Evolutionary conservation across 2,329 filamentous ascomycete genomes (phyloP).

Genomic region (Ascochyta viciae-villosae): DNA sequence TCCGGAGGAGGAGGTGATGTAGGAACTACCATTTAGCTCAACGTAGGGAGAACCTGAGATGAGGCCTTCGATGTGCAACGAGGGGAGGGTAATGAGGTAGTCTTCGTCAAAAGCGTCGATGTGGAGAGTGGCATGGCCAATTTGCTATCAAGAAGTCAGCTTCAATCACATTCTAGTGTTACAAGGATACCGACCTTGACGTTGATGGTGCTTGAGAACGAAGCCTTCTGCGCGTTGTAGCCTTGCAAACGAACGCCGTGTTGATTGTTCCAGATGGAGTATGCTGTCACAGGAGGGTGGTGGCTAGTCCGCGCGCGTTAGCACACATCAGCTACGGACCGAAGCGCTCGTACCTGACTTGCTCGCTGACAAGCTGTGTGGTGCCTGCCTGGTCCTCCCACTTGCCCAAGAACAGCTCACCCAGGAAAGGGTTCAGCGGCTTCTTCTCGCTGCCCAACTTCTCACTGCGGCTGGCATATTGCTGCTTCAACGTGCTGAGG

Average conservation of each 20-base stretch:
- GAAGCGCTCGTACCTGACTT: conserved; percentile 70
- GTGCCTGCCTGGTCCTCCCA: conserved; percentile 85
- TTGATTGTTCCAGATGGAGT: conserved; percentile 86
- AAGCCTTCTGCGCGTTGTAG: conserved; percentile 96
- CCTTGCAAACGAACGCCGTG: conserved; percentile 79
- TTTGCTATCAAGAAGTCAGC: conserved; percentile 60
- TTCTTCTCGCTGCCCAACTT: conserved; percentile 93
- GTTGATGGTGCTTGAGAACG: conserved; percentile 90
- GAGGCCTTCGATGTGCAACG: conserved; percentile 91
- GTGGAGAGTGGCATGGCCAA: conserved; percentile 85
- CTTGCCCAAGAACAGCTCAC: conserved; percentile 89
- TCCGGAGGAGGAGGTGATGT: conserved; percentile 85
- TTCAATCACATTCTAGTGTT: background rate
- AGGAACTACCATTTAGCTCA: conserved; percentile 84
- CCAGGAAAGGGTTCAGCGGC: conserved; percentile 93
- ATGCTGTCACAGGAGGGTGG: conserved; percentile 93
- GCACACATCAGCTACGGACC: background rate
- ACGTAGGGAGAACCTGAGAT: conserved; percentile 87
- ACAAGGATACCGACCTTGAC: conserved; percentile 64
- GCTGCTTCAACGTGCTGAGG: conserved; percentile 88
- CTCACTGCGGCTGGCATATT: conserved; percentile 78
- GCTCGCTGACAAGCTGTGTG: conserved; percentile 88
- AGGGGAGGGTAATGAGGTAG: conserved; percentile 90
- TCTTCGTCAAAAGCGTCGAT: conserved; percentile 72
- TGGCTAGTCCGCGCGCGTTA: conserved; percentile 60